Conservation (phyloP, 352 stramenopile species). For the Globisporangium alternatum region DNA sequence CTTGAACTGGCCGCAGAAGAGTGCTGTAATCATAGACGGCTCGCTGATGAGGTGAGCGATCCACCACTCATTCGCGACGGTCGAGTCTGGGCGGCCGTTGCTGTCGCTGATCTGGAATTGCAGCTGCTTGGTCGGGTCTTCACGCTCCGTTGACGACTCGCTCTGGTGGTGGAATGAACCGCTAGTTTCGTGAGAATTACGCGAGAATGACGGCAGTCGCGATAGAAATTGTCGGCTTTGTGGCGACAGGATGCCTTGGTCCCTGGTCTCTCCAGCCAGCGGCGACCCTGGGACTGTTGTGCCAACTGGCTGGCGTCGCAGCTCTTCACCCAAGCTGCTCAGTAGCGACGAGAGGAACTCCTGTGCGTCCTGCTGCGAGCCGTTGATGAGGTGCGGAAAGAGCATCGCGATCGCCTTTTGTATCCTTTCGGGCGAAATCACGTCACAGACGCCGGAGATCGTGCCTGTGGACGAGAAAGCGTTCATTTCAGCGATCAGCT, state of each 20-base stretch:
- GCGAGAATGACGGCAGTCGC: conserved; percentile 19
- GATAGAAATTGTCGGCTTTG: conserved; percentile 28
- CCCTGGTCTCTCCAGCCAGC: not conserved
- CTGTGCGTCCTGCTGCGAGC: conserved; percentile 95
- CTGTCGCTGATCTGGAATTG: conserved; percentile 77
- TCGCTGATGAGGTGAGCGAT: conserved; percentile 93
- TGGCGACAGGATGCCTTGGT: conserved; percentile 50
- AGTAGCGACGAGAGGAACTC: conserved; percentile 94
- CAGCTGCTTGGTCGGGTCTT: not conserved
- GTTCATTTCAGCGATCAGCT: conserved; percentile 67
- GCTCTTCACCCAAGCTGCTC: conserved; percentile 91
- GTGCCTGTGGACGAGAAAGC: conserved; percentile 23
- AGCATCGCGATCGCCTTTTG: conserved; percentile 72
- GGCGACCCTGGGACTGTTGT: conserved; percentile 21
- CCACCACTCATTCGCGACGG: conserved; percentile 97
- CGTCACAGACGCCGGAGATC: conserved; percentile 25
- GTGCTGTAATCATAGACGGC: conserved; percentile 91
- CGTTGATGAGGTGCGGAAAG: conserved; percentile 88
- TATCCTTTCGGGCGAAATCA: conserved; percentile 68
- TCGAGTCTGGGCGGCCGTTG: conserved; percentile 89
- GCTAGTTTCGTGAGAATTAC: not conserved
- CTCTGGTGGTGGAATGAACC: not conserved
- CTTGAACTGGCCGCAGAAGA: conserved; percentile 98
- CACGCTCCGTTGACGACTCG: not conserved
- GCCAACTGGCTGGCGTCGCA: conserved; percentile 60